These are phyloP conservation scores for Saturnispora mendoncae DNA, from an alignment of 805 yeast genomes.

Conservation along the genomic window DNA sequence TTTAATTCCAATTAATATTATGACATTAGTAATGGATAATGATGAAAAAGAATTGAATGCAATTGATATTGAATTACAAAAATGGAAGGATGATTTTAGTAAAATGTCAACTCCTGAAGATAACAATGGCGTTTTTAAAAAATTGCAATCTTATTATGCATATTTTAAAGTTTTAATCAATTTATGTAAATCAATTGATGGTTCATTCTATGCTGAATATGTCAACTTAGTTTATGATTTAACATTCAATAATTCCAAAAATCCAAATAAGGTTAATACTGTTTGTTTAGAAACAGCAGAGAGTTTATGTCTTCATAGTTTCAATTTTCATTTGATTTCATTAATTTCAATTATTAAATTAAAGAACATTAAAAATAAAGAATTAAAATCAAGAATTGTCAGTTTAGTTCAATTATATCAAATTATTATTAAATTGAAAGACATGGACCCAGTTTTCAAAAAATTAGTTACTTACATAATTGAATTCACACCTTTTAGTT, in stretches of 20 bases:
- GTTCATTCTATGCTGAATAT: constrained; percentile 18
- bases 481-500: constrained; percentile 13
- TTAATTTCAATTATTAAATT: constrained; percentile 22
- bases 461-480: constrained; percentile 17
- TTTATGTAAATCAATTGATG: constrained; percentile 15
- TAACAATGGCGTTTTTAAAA: constrained; percentile 19
- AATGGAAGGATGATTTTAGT: constrained; percentile 22
- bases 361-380: constrained; percentile 13
- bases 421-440: constrained; percentile 16
- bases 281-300: constrained; percentile 21
- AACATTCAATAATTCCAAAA: constrained; percentile 14
- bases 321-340: constrained; percentile 26
- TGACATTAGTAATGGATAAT: constrained; percentile 16
- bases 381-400: constrained; percentile 12
- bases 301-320: constrained; percentile 24
- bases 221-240: constrained; percentile 21
- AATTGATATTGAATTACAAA: constrained; percentile 20
- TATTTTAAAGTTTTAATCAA: constrained; percentile 24
- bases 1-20: constrained; percentile 26
- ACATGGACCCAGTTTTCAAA: constrained; percentile 20
- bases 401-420: constrained; percentile 22
- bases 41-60: constrained; percentile 12
- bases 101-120: constrained; percentile 17
- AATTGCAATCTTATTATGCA: constrained; percentile 25
- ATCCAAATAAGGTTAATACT: constrained; percentile 11